Base-by-base conservation (phyloP, 345 rosid species). In the Viola odorata region DNA sequence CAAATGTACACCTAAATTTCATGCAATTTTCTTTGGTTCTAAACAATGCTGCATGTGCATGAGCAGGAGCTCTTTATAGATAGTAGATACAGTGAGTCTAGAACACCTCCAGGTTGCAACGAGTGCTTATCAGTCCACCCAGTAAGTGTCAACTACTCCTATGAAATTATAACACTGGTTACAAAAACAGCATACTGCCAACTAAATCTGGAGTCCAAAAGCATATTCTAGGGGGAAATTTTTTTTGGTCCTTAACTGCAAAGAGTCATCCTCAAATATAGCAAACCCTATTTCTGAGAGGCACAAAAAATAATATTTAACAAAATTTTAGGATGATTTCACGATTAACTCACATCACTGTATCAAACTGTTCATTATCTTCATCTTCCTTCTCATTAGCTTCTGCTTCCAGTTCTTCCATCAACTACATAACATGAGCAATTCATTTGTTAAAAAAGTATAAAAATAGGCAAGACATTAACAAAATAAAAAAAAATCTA, bases 321-420 rank as follows among this genome's bases (percentile, higher is more conserved):
- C 32, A 63, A 50, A 64, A 50, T 53, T 59, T 54, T 53, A 48
- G 41, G 41, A 58, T 55, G 61, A 57, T 67, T 57, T 75, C 13
- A 71, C 39, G 67, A 67, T 64, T 57, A 52, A 70, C 99, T 86
- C 85, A 95, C 99, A 63, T 81, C 55, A 55, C 58, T 17, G 80
- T 72, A 58, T 75, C 73, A 62, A 62, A 63, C 16, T 78, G 73
- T 38, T 76, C 86, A 75, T 70, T 66, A 51, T 84, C 85, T 55
- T 82, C 85, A 60, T 85, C 81, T 73, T 87, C 89, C 84, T 84
- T 84, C 78, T 75, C 81, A 56, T 80, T 90, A 37, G 96, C 97
- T 85, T 91, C 96, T 77, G 77, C 73, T 81, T 88, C 97, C 80
- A 85, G 67, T 60, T 91, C 98, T 80, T 95, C 97, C 92, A 86